A percentile compares a stretch with the other conserved stretches of the same genome.
phyloP scores from a whole-genome alignment of 495 filamentous ascomycete species.

The Lasiosphaeria hispida region DNA sequence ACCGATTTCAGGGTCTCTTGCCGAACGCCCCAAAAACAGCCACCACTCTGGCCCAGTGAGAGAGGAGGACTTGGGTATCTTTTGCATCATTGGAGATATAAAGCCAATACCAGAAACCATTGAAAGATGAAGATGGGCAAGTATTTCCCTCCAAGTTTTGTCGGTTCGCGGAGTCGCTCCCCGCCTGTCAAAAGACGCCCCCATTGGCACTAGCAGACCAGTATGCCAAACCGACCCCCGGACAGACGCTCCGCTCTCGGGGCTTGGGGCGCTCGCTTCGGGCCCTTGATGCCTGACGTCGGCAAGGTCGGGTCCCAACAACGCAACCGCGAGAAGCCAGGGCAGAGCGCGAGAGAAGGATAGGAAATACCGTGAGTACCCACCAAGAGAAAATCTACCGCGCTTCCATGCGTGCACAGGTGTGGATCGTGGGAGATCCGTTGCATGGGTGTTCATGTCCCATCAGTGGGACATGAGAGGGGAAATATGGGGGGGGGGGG shows the following conservation, averaged over 20 bases:
- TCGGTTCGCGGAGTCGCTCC: too few species aligned
- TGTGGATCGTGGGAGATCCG: too few species aligned
- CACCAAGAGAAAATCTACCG: constrained; percentile 6
- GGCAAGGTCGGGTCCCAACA: constrained; percentile 1
- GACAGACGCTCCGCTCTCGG: not conserved
- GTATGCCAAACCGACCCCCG: not conserved
- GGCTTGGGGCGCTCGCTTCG: not conserved
- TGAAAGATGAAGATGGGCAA: too few species aligned
- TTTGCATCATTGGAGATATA: not conserved
- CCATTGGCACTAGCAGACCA: not conserved
- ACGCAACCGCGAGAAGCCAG: not conserved
- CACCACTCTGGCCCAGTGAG: too few species aligned
- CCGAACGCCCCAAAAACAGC: not conserved
- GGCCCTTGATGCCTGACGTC: constrained; percentile 11
- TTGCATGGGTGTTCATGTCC: too few species aligned
- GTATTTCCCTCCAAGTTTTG: too few species aligned
- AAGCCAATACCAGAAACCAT: not conserved
- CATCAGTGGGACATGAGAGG: too few species aligned
- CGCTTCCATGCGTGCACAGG: too few species aligned
- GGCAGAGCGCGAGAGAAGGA: not conserved
- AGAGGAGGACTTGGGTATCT: too few species aligned
- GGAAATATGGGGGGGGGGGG: too few species aligned
- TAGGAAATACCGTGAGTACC: not conserved
- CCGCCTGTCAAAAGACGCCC: not conserved
- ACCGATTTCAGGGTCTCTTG: not conserved